Conservation (phyloP, 1,284 basidiomycete species). For the Sporisorium graminicola region DNA sequence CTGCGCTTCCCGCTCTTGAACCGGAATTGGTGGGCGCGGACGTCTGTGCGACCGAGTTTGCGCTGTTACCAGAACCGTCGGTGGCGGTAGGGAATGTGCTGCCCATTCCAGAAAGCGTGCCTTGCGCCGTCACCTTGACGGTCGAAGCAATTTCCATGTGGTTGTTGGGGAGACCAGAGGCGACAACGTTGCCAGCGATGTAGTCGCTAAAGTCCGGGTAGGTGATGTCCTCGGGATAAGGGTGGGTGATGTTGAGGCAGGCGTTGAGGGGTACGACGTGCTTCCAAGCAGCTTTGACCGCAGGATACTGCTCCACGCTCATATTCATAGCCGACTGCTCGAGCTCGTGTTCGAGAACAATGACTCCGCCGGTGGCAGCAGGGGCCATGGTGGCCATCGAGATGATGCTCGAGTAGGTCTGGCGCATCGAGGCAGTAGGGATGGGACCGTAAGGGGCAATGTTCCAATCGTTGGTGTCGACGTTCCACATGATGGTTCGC, state of each 20-base stretch:
- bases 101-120: constrained; percentile 11
- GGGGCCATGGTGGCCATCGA: constrained; percentile 66
- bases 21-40: neutral
- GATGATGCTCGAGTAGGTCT: constrained; percentile 71
- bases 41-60: neutral
- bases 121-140: constrained; percentile 12
- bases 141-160: constrained; percentile 24
- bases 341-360: constrained; percentile 65
- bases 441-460: constrained; percentile 63
- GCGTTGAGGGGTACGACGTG: constrained; percentile 61
- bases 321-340: constrained; percentile 53
- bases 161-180: constrained; percentile 45
- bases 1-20: neutral
- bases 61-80: constrained; percentile 6
- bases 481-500: constrained; percentile 72
- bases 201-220: constrained; percentile 61
- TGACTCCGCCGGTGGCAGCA: constrained; percentile 69
- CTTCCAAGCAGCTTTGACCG: constrained; percentile 52
- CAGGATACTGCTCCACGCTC: constrained; percentile 50
- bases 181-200: constrained; percentile 36
- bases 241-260: constrained; percentile 64
- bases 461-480: constrained; percentile 71
- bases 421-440: constrained; percentile 65
- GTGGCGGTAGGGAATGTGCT: constrained; percentile 6
- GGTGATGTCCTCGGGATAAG: constrained; percentile 71